phyloP scores from a whole-genome alignment of 2,329 filamentous ascomycete species.

The Fusarium vanettenii region DNA sequence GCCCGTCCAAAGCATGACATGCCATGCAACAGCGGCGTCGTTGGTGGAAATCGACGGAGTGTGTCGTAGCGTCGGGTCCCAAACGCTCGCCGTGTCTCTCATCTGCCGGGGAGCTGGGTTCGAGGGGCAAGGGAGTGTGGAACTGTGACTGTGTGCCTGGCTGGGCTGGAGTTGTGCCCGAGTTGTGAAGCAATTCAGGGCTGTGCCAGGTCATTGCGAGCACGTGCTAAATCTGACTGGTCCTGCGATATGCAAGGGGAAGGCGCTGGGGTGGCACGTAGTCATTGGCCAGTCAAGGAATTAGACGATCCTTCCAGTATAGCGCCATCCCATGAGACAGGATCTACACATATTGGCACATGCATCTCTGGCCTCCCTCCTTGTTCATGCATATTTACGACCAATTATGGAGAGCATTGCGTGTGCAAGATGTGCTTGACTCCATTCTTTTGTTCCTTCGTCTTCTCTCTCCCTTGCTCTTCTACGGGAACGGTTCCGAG shows the following conservation, averaged over 20 bases:
- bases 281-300: constrained; percentile 22
- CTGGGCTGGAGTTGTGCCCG: constrained; percentile 18
- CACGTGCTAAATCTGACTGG: constrained; percentile 4
- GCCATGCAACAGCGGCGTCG: constrained; percentile 19
- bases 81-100: constrained; percentile 41
- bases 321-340: background rate
- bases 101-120: constrained; percentile 38
- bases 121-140: background rate
- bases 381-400: constrained; percentile 1
- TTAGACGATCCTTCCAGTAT: background rate
- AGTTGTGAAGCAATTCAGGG: constrained; percentile 8
- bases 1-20: constrained; percentile 19
- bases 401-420: constrained; percentile 28
- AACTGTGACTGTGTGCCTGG: constrained; percentile 15
- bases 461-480: constrained; percentile 10
- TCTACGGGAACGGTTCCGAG: constrained; percentile 23
- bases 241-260: constrained; percentile 21
- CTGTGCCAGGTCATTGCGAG: constrained; percentile 1
- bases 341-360: constrained; percentile 12
- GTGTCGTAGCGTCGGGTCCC: constrained; percentile 38
- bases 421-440: constrained; percentile 27
- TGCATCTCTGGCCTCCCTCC: background rate
- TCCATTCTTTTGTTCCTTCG: constrained; percentile 16
- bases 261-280: background rate
- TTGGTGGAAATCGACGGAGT: constrained; percentile 28